Percentiles rank a stretch among this genome's conserved stretches.
phyloP scores from a whole-genome alignment of 2,329 filamentous ascomycete species.

The Ophiostoma triangulosporum region DNA sequence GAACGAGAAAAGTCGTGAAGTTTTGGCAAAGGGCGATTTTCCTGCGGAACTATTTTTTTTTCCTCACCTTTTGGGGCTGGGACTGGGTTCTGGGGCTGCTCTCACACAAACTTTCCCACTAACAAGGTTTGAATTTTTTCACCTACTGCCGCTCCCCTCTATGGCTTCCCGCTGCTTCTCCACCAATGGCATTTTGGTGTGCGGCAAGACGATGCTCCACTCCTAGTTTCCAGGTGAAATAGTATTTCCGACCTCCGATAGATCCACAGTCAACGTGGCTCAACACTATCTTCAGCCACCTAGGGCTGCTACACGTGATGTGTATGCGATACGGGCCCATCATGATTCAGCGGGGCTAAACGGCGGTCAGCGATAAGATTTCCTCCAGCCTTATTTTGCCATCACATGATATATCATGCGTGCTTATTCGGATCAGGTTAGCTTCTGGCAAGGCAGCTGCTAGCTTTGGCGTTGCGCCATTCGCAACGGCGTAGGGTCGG shows the following conservation, averaged over 20 bases:
- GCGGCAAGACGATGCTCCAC: background rate
- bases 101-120: conserved; percentile 10
- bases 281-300: background rate
- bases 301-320: background rate
- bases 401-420: conserved; percentile 8
- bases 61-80: conserved; percentile 4
- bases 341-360: background rate
- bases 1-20: conserved; percentile 6
- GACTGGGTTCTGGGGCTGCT: background rate
- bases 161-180: background rate
- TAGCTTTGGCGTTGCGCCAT: conserved; percentile 2
- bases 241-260: background rate
- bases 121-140: conserved; percentile 10
- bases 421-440: background rate
- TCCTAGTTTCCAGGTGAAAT: background rate
- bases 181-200: conserved; percentile 1
- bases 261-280: background rate
- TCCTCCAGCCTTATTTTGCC: background rate
- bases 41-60: conserved; percentile 8
- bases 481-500: conserved; percentile 4
- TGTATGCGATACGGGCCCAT: background rate
- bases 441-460: conserved; percentile 4
- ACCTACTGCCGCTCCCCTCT: background rate
- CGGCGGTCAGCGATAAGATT: background rate
- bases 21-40: conserved; percentile 5